phyloP scores from a whole-genome alignment of 495 filamentous ascomycete species.

The Tuber microsphaerosporum region DNA sequence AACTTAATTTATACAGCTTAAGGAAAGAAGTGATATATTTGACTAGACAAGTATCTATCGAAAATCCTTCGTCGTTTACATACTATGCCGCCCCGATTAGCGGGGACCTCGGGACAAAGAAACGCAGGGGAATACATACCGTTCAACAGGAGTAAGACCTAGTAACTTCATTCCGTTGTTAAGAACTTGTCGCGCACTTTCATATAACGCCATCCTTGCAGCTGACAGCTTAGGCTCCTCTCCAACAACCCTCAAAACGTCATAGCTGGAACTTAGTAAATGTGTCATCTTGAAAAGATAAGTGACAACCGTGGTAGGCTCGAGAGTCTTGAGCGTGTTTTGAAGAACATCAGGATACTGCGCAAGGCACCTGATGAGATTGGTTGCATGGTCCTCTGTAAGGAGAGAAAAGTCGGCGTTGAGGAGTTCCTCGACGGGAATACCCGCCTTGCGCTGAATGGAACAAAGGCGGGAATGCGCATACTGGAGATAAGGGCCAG shows the following conservation, averaged over 20 bases:
- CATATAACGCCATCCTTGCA: conserved; percentile 76
- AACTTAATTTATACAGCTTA: background rate
- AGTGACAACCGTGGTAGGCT: conserved; percentile 62
- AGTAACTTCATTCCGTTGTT: conserved; percentile 78
- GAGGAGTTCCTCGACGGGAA: conserved; percentile 51
- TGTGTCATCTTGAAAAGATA: conserved; percentile 90
- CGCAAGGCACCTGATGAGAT: conserved; percentile 55
- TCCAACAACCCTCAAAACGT: conserved; percentile 70
- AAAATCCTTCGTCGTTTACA: background rate
- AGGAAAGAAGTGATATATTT: background rate
- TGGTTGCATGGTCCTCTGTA: conserved; percentile 54
- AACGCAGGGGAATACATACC: conserved; percentile 34
- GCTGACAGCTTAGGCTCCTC: conserved; percentile 63
- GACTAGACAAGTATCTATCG: background rate
- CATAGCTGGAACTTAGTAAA: conserved; percentile 73
- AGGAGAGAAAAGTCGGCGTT: conserved; percentile 55
- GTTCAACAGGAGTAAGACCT: conserved; percentile 68
- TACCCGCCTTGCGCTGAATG: conserved; percentile 51
- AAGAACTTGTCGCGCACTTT: conserved; percentile 67
- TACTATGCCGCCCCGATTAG: background rate
- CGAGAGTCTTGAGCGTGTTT: conserved; percentile 58
- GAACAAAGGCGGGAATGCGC: conserved; percentile 60
- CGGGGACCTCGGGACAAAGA: background rate
- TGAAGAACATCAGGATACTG: conserved; percentile 60
- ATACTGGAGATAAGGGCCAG: conserved; percentile 64